These are phyloP conservation scores for Blastobotrys mokoenaii DNA, from an alignment of 805 yeast species.

Conservation along the genomic window DNA sequence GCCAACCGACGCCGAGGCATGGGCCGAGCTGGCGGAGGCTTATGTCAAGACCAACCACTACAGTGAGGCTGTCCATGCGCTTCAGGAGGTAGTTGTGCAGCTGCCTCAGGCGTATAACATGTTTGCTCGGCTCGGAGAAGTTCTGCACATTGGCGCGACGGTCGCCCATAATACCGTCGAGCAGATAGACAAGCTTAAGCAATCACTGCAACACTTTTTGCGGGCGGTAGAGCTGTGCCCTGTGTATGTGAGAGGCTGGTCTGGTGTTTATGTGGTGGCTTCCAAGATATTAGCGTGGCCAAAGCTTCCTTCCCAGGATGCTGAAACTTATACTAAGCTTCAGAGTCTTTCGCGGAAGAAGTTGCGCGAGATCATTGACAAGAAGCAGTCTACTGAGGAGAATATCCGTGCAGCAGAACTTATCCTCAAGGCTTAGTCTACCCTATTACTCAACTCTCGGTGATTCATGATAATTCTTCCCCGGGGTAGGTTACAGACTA, in stretches of 20 bases:
- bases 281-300: slow-evolving; percentile 22
- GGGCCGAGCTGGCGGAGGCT: slow-evolving; percentile 69
- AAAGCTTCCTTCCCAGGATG: slow-evolving; percentile 17
- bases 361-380: slow-evolving; percentile 30
- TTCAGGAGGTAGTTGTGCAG: slow-evolving; percentile 60
- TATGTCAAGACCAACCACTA: slow-evolving; percentile 55
- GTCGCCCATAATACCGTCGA: slow-evolving; percentile 8
- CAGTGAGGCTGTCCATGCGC: slow-evolving; percentile 56
- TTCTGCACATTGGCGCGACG: slow-evolving; percentile 18
- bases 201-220: slow-evolving; percentile 41
- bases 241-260: slow-evolving; percentile 63
- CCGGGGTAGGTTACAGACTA: no score
- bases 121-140: slow-evolving; percentile 56
- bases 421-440: slow-evolving; percentile 16
- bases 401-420: slow-evolving; percentile 35
- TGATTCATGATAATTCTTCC: no score
- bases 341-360: slow-evolving; percentile 30
- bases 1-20: slow-evolving; percentile 69
- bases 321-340: slow-evolving; percentile 27
- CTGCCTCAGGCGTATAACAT: slow-evolving; percentile 64
- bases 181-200: slow-evolving; percentile 8
- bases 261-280: slow-evolving; percentile 44
- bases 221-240: slow-evolving; percentile 75
- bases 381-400: slow-evolving; percentile 23
- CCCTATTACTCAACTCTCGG: no score